A percentile compares a stretch with the other conserved stretches of the same genome.
Evolutionary conservation across 2,329 filamentous ascomycete genomes (phyloP).

Genomic region (Diplocarpon mali): DNA sequence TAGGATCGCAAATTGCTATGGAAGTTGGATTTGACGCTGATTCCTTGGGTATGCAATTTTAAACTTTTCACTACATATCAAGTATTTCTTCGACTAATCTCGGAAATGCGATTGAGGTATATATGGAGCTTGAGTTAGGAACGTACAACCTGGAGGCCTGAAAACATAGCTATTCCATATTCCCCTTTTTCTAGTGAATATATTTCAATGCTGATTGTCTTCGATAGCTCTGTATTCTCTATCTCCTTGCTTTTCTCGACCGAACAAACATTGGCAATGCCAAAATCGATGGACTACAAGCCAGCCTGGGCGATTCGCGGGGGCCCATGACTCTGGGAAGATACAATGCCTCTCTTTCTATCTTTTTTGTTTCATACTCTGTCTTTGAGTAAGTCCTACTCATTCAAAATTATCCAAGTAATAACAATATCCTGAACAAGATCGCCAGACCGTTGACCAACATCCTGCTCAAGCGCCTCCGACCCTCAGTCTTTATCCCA

Average conservation of each 20-base stretch:
- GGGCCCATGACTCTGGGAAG: conserved; percentile 43
- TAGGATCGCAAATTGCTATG: conserved; percentile 52
- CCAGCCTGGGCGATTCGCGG: conserved; percentile 36
- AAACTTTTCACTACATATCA: not conserved
- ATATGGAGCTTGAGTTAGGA: too few species aligned
- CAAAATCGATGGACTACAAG: conserved; percentile 48
- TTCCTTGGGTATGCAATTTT: conserved; percentile 40
- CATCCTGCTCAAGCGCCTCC: conserved; percentile 58
- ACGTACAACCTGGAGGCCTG: not conserved
- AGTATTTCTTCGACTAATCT: too few species aligned
- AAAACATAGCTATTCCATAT: not conserved
- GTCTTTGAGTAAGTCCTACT: conserved; percentile 44
- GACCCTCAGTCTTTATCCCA: conserved; percentile 71
- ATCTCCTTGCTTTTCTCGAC: conserved; percentile 64
- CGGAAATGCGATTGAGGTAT: not conserved
- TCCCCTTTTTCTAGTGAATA: not conserved
- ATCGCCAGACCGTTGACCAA: conserved; percentile 49
- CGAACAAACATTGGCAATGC: conserved; percentile 74
- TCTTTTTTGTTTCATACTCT: conserved; percentile 82
- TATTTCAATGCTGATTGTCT: conserved; percentile 6
- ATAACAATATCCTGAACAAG: too few species aligned
- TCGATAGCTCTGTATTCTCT: conserved; percentile 54
- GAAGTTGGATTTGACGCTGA: conserved; percentile 49
- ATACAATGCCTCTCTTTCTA: conserved; percentile 66
- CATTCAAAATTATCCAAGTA: too few species aligned